phyloP scores from a whole-genome alignment of 345 rosid species.

The Xanthoceras sorbifolium region DNA sequence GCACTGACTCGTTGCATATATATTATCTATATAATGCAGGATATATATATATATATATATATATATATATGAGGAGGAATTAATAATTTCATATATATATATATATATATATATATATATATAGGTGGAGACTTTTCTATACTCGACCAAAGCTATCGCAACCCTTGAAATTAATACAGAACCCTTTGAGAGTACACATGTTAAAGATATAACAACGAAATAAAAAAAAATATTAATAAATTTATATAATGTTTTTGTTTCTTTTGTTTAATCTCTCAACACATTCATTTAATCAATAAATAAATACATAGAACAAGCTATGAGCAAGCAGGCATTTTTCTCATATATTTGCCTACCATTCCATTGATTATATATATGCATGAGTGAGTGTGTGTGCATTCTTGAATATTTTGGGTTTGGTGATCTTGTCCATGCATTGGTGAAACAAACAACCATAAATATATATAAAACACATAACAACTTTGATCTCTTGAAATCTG shows the following conservation, averaged over 20 bases:
- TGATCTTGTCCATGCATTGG: slow-evolving; percentile 28
- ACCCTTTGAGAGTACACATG: too few relatives aligned
- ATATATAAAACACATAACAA: not conserved
- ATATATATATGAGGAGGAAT: not conserved
- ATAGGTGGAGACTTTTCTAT: not conserved
- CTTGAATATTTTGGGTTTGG: slow-evolving; percentile 23
- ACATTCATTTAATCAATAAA: too few relatives aligned
- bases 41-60: too few relatives aligned
- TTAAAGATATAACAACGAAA: too few relatives aligned
- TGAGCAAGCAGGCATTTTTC: not conserved
- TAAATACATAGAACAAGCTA: too few relatives aligned
- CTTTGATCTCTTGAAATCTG: slow-evolving; percentile 18
- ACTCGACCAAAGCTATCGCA: not conserved
- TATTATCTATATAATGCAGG: too few relatives aligned
- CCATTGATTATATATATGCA: not conserved
- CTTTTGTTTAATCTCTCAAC: too few relatives aligned
- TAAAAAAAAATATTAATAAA: too few relatives aligned
- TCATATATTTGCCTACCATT: not conserved
- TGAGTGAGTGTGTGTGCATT: not conserved
- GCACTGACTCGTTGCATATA: too few relatives aligned
- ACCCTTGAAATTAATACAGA: too few relatives aligned
- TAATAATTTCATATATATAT: not conserved
- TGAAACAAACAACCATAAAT: slow-evolving; percentile 12
- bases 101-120: too few relatives aligned
- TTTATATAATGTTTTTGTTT: too few relatives aligned